These are phyloP conservation scores for Murraya paniculata DNA, from an alignment of 345 rosid species.

Conservation along the genomic window DNA sequence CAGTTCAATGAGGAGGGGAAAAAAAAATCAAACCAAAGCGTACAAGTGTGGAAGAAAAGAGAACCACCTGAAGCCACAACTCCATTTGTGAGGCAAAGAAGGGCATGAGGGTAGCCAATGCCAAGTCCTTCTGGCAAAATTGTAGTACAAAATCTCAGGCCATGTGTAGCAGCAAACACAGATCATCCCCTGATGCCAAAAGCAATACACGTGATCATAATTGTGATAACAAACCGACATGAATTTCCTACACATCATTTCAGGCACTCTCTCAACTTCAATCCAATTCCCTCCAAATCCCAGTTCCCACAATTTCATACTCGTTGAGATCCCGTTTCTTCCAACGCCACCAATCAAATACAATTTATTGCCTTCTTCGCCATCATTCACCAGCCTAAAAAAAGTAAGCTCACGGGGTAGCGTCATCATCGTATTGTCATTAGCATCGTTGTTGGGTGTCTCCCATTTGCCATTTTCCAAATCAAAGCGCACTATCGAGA, in stretches of 20 bases:
- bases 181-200: conserved; percentile 81
- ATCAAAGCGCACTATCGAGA: conserved; percentile 44
- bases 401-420: conserved; percentile 57
- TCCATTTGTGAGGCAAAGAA: conserved; percentile 79
- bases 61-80: conserved; percentile 94
- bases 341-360: conserved; percentile 87
- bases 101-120: conserved; percentile 91
- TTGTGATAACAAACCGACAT: conserved; percentile 84
- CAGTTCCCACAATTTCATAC: conserved; percentile 68
- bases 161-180: conserved; percentile 90
- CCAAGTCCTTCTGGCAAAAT: conserved; percentile 70
- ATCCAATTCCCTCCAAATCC: conserved; percentile 41
- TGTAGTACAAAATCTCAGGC: conserved; percentile 89
- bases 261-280: conserved; percentile 66
- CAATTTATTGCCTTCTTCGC: conserved; percentile 38
- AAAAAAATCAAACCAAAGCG: conserved; percentile 44
- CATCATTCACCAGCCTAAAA: conserved; percentile 59
- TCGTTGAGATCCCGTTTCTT: conserved; percentile 72
- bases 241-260: conserved; percentile 73
- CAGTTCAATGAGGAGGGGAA: neutral
- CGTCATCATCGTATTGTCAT: conserved; percentile 15
- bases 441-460: neutral
- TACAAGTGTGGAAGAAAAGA: conserved; percentile 73
- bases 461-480: conserved; percentile 50
- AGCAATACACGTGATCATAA: conserved; percentile 81